Percentiles rank a stretch among this genome's conserved stretches.
These are phyloP conservation scores for Artemisia argyi DNA, from an alignment of 129 eudicot genomes.

Conservation along the genomic window DNA sequence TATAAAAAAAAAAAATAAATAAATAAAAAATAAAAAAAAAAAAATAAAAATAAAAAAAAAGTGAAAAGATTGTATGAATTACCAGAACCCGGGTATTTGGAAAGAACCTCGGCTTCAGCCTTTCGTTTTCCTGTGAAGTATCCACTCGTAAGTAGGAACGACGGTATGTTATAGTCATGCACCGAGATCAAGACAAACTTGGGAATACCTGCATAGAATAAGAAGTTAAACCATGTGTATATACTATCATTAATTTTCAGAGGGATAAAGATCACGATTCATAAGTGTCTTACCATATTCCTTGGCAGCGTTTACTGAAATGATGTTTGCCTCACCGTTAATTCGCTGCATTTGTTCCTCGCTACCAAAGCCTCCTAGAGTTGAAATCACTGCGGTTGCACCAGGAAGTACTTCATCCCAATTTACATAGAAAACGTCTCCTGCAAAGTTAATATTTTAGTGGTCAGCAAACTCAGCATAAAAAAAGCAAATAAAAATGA, in stretches of 20 bases:
- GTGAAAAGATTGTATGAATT: constrained; percentile 16
- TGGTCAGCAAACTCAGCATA: neutral
- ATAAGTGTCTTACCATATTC: constrained; percentile 60
- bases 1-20: neutral
- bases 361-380: constrained; percentile 94
- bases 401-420: constrained; percentile 98
- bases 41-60: neutral
- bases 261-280: neutral
- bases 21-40: too few relatives aligned
- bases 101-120: constrained; percentile 95
- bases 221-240: neutral
- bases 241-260: neutral
- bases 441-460: constrained; percentile 33
- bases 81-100: constrained; percentile 87
- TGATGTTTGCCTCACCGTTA: constrained; percentile 93
- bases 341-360: constrained; percentile 99
- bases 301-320: constrained; percentile 83
- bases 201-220: constrained; percentile 65
- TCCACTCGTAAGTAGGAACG: constrained; percentile 78
- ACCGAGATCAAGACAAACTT: constrained; percentile 93
- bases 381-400: constrained; percentile 94
- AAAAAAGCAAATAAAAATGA: constrained; percentile 4
- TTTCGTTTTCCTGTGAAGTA: constrained; percentile 97
- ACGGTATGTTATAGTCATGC: constrained; percentile 91
- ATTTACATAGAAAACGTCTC: constrained; percentile 92